These are phyloP conservation scores for Neonectria hederae DNA, from an alignment of 2,329 filamentous ascomycete species.

Conservation along the genomic window DNA sequence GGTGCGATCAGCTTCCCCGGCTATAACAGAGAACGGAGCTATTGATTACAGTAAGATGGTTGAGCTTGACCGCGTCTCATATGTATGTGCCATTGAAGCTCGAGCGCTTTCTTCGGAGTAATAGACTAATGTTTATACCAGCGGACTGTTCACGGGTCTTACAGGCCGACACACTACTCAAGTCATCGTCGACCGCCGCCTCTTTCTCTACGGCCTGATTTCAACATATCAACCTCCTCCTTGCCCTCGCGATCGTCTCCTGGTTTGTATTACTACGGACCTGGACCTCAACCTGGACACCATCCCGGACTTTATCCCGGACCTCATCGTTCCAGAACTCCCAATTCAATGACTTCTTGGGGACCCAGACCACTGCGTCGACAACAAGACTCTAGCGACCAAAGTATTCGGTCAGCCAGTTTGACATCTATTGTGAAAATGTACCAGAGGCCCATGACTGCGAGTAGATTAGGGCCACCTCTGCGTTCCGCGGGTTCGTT, in stretches of 20 bases:
- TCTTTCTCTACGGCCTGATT: conserved; percentile 51
- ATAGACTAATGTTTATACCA: conserved; percentile 39
- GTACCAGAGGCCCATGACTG: conserved; percentile 49
- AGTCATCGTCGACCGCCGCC: conserved; percentile 50
- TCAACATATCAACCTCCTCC: conserved; percentile 54
- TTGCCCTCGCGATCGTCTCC: conserved; percentile 47
- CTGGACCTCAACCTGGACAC: conserved; percentile 22
- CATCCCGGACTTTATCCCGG: conserved; percentile 28
- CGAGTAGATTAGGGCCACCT: conserved; percentile 41
- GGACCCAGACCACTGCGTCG: conserved; percentile 44
- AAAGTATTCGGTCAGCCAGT: conserved; percentile 56
- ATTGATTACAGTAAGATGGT: conserved; percentile 62
- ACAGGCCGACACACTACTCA: conserved; percentile 50
- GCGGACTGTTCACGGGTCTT: conserved; percentile 57
- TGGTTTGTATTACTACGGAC: conserved; percentile 34
- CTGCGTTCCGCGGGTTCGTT: conserved; percentile 49
- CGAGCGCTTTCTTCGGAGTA: conserved; percentile 4
- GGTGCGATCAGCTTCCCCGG: conserved; percentile 59
- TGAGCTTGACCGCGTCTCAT: conserved; percentile 58
- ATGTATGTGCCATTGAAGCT: conserved; percentile 48
- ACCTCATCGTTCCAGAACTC: conserved; percentile 47
- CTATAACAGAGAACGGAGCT: conserved; percentile 57
- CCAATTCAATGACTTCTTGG: conserved; percentile 46
- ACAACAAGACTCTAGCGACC: conserved; percentile 47
- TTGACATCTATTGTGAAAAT: conserved; percentile 61